A percentile compares a stretch with the other conserved stretches of the same genome.
Evolutionary conservation across 768 basidiomycete genomes (phyloP).

Genomic region (Suillus ampliporus): DNA sequence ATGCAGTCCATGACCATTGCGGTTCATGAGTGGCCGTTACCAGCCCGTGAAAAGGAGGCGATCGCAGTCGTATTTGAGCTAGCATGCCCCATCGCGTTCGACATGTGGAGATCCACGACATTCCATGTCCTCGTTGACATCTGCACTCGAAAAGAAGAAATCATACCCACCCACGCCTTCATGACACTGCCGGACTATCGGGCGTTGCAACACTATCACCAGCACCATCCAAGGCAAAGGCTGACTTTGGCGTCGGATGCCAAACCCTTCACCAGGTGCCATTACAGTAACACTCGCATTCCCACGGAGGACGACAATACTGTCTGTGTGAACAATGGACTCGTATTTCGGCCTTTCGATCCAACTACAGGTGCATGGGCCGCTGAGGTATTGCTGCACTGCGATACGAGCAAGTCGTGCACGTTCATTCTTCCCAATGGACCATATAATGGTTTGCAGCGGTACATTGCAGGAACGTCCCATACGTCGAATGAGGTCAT

Average conservation of each 20-base stretch:
- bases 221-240: conserved; percentile 23
- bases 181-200: conserved; percentile 21
- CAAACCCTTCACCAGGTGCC: conserved; percentile 26
- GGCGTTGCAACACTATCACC: conserved; percentile 19
- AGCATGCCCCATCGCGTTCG: conserved; percentile 44
- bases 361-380: conserved; percentile 17
- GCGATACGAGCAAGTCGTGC: conserved; percentile 25
- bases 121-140: conserved; percentile 46
- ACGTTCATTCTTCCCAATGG: conserved; percentile 39
- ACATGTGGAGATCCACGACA: conserved; percentile 50
- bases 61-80: conserved; percentile 50
- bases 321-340: conserved; percentile 42
- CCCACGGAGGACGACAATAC: conserved; percentile 13
- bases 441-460: conserved; percentile 42
- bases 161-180: conserved; percentile 10
- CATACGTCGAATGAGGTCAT: conserved; percentile 51
- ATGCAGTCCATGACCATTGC: conserved; percentile 34
- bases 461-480: conserved; percentile 39
- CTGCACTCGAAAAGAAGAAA: conserved; percentile 24
- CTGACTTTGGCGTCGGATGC: conserved; percentile 29
- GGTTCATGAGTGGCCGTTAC: conserved; percentile 55
- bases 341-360: conserved; percentile 40
- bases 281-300: conserved; percentile 21
- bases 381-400: conserved; percentile 15
- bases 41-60: conserved; percentile 27